phyloP scores from a whole-genome alignment of 2,329 filamentous ascomycete genomes.

The Clarireedia monteithiana region DNA sequence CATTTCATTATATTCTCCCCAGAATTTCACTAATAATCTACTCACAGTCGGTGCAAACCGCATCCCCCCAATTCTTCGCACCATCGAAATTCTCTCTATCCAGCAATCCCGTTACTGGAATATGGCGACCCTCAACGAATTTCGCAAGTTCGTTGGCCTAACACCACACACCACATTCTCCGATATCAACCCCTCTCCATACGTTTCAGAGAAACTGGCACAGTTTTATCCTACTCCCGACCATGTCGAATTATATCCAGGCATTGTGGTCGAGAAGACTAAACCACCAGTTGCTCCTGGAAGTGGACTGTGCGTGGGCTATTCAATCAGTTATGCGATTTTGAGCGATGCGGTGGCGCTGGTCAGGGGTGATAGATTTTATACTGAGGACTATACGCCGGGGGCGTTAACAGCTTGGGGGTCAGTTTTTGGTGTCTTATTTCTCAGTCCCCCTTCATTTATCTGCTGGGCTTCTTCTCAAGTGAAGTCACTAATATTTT shows the following conservation, averaged over 20 bases:
- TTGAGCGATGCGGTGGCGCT: conserved; percentile 52
- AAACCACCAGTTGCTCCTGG: conserved; percentile 45
- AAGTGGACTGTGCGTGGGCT: conserved; percentile 44
- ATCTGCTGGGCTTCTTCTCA: not conserved
- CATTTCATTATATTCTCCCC: too few relatives aligned
- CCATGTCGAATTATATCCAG: conserved; percentile 62
- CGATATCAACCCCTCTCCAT: conserved; percentile 36
- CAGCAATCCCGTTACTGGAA: conserved; percentile 40
- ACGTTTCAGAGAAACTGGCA: conserved; percentile 48
- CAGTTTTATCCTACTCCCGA: conserved; percentile 54
- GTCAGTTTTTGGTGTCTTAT: conserved; percentile 37
- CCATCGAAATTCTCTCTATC: conserved; percentile 41
- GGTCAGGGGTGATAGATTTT: conserved; percentile 51
- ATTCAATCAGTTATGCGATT: conserved; percentile 47
- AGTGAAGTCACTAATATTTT: not conserved
- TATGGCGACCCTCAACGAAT: conserved; percentile 30
- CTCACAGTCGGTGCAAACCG: conserved; percentile 41
- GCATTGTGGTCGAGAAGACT: conserved; percentile 52
- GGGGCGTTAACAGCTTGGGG: conserved; percentile 78
- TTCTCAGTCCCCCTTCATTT: not conserved
- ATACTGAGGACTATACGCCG: conserved; percentile 44
- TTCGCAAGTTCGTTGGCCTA: conserved; percentile 44
- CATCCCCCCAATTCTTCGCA: conserved; percentile 38
- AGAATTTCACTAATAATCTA: too few relatives aligned
- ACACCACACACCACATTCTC: conserved; percentile 41